Evolutionary conservation across 148 eudicot genomes (phyloP).

Genomic region (Simmondsia chinensis): DNA sequence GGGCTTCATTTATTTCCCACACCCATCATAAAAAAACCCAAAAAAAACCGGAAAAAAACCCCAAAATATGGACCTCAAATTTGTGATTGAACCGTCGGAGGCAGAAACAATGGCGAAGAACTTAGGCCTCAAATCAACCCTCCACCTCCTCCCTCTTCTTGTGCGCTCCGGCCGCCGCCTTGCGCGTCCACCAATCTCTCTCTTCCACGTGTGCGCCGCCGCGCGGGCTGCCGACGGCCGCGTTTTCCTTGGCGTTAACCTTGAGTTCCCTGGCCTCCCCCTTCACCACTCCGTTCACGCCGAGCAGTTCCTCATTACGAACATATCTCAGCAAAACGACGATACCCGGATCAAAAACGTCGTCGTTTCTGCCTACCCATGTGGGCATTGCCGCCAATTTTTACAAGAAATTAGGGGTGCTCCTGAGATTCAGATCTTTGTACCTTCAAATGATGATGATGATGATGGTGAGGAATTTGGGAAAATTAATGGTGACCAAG

Average conservation of each 20-base stretch:
- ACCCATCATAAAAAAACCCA: background rate
- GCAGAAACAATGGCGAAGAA: conserved; percentile 44
- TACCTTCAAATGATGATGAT: conserved; percentile 7
- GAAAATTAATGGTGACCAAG: background rate
- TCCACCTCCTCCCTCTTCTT: conserved; percentile 57
- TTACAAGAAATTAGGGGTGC: conserved; percentile 69
- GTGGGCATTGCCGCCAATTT: conserved; percentile 99
- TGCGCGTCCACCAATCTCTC: conserved; percentile 64
- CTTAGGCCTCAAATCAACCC: conserved; percentile 27
- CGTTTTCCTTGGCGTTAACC: conserved; percentile 69
- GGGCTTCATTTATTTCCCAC: background rate
- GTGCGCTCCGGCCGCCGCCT: conserved; percentile 38
- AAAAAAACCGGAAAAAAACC: background rate
- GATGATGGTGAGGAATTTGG: background rate
- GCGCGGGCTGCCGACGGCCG: conserved; percentile 74
- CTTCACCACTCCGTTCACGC: conserved; percentile 91
- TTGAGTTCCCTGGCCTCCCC: conserved; percentile 69
- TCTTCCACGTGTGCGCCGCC: conserved; percentile 63
- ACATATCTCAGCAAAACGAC: conserved; percentile 35
- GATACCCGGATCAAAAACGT: conserved; percentile 28
- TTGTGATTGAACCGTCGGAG: conserved; percentile 38
- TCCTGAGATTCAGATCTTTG: conserved; percentile 37
- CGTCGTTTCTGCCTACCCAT: conserved; percentile 84
- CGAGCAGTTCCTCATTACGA: conserved; percentile 77
- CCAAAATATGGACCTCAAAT: conserved; percentile 39